Evolutionary conservation across 768 basidiomycete genomes (phyloP).

Genomic region (Leccinellum rugosiceps): DNA sequence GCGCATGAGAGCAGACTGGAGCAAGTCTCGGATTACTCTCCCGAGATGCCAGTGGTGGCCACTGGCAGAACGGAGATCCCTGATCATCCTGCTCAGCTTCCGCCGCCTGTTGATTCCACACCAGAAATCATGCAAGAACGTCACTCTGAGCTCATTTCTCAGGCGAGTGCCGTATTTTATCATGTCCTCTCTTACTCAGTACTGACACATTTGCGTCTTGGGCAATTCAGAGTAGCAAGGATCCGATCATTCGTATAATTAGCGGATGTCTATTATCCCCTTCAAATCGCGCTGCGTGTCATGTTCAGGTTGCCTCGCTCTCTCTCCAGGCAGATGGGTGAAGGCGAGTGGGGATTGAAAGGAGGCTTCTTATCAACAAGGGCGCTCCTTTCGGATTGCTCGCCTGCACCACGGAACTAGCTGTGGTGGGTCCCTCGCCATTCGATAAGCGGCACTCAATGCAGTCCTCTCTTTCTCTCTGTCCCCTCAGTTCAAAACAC

Average conservation of each 20-base stretch:
- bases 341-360: no score
- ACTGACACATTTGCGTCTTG: background rate
- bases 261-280: conserved; percentile 14
- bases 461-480: background rate
- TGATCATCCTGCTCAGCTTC: background rate
- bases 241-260: conserved; percentile 17
- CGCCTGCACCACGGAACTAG: no score
- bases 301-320: conserved; percentile 22
- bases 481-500: background rate
- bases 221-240: conserved; percentile 12
- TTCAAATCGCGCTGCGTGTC: conserved; percentile 9
- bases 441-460: no score
- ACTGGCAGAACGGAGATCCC: background rate
- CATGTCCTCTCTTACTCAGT: background rate
- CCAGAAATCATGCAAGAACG: background rate
- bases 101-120: background rate
- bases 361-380: no score
- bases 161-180: background rate
- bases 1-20: background rate
- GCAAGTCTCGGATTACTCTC: background rate
- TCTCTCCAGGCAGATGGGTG: conserved; percentile 11
- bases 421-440: no score
- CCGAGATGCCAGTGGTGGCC: background rate
- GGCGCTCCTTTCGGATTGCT: no score
- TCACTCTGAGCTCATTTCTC: conserved; percentile 12